Conservation (phyloP, 2,329 filamentous ascomycete genomes). For the Pezicula carpinea region DNA sequence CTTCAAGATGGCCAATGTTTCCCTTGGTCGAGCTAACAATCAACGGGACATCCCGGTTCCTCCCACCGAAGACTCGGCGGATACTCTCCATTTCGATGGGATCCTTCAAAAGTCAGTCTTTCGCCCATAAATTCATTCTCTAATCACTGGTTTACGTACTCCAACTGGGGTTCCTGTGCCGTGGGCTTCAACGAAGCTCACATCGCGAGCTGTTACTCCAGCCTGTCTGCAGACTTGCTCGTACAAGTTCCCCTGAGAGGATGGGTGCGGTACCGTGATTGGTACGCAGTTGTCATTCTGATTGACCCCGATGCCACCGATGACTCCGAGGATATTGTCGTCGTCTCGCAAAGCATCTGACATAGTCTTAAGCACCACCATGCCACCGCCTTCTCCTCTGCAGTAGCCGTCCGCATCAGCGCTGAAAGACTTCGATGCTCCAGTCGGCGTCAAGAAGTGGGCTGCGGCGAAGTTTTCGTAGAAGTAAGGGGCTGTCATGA, state of each 20-base stretch:
- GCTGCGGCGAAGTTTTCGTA: slow-evolving; percentile 4
- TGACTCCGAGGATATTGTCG: not conserved
- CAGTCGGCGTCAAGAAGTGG: slow-evolving; percentile 1
- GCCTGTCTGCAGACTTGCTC: slow-evolving; percentile 18
- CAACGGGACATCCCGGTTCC: slow-evolving; percentile 27
- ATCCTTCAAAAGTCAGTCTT: too few species aligned
- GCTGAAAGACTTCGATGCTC: slow-evolving; percentile 36
- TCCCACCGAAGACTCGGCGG: slow-evolving; percentile 18
- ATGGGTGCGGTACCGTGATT: not conserved
- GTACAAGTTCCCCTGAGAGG: slow-evolving; percentile 28
- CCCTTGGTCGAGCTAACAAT: slow-evolving; percentile 30
- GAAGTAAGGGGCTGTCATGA: slow-evolving; percentile 11
- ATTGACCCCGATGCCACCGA: not conserved
- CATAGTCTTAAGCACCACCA: slow-evolving; percentile 35
- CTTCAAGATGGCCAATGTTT: slow-evolving; percentile 25
- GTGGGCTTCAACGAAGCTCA: slow-evolving; percentile 29
- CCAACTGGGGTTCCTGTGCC: slow-evolving; percentile 29
- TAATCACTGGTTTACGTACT: too few species aligned
- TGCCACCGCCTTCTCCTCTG: slow-evolving; percentile 43
- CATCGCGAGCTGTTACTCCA: slow-evolving; percentile 19
- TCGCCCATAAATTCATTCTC: too few species aligned
- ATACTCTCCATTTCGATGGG: slow-evolving; percentile 27
- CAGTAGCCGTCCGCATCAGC: slow-evolving; percentile 49
- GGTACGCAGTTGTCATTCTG: slow-evolving; percentile 1
- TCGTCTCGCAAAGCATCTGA: not conserved